Evolutionary conservation across 805 yeast genomes (phyloP).

Genomic region (Lipomyces oligophaga): DNA sequence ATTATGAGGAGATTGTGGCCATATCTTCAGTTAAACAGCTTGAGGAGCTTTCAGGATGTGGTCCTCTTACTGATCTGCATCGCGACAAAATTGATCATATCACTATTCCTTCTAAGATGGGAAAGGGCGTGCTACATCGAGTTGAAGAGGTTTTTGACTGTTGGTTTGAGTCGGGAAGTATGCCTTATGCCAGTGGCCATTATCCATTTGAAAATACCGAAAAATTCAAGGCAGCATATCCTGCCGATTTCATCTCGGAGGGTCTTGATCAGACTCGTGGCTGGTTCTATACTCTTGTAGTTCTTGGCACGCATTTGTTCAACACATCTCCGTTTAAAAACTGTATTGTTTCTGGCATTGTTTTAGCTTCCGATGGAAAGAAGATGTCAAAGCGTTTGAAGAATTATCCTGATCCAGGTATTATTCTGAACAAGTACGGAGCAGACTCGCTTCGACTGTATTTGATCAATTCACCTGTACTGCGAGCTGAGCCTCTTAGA

Average conservation of each 20-base stretch:
- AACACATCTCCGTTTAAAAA: slow-evolving; percentile 90
- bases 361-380: slow-evolving; percentile 96
- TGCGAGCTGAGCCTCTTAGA: slow-evolving; percentile 92
- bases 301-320: slow-evolving; percentile 91
- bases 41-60: slow-evolving; percentile 69
- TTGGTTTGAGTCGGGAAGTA: slow-evolving; percentile 99
- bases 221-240: slow-evolving; percentile 68
- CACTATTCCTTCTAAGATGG: slow-evolving; percentile 87
- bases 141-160: slow-evolving; percentile 98
- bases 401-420: slow-evolving; percentile 93
- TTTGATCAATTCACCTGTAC: slow-evolving; percentile 94
- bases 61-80: slow-evolving; percentile 82
- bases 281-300: slow-evolving; percentile 97
- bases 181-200: slow-evolving; percentile 97
- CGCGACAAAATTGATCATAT: slow-evolving; percentile 88
- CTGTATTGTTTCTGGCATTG: slow-evolving; percentile 94
- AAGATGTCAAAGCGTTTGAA: slow-evolving; percentile 98
- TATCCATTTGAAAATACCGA: slow-evolving; percentile 90
- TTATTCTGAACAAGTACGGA: slow-evolving; percentile 82
- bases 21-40: slow-evolving; percentile 88
- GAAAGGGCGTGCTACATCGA: slow-evolving; percentile 84
- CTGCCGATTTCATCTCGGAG: slow-evolving; percentile 96
- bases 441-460: slow-evolving; percentile 97
- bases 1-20: slow-evolving; percentile 87
- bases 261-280: slow-evolving; percentile 99